phyloP scores from a whole-genome alignment of 2,329 filamentous ascomycete species.

The Venturia oleaginea region DNA sequence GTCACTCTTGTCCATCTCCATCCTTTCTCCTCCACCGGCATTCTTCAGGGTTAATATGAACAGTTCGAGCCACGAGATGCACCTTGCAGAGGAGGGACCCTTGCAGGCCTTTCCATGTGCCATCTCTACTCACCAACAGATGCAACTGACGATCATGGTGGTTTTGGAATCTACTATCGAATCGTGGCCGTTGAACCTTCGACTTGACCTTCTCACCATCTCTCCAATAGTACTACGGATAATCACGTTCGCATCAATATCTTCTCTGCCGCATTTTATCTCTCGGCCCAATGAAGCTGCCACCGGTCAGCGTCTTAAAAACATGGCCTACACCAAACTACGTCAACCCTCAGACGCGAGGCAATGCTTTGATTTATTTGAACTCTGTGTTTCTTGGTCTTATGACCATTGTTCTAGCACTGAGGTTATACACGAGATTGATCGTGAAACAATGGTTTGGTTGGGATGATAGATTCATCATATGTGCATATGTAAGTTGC shows the following conservation, averaged over 20 bases:
- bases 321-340: constrained; percentile 14
- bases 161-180: no score
- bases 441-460: constrained; percentile 12
- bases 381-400: constrained; percentile 12
- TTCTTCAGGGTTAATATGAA: not conserved
- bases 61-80: not conserved
- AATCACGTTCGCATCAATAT: not conserved
- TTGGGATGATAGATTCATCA: constrained; percentile 14
- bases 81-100: not conserved
- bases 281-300: not conserved
- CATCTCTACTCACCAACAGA: not conserved
- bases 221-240: not conserved
- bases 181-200: not conserved
- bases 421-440: constrained; percentile 11
- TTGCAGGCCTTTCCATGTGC: not conserved
- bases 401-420: not conserved
- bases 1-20: no score
- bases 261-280: not conserved
- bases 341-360: constrained; percentile 12
- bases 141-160: not conserved
- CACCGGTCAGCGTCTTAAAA: constrained; percentile 12
- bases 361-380: constrained; percentile 11
- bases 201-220: not conserved
- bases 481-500: constrained; percentile 11
- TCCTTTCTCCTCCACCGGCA: not conserved